Conservation (phyloP, 192 early-diverging fungal species). For the Linnemannia zychae region DNA sequence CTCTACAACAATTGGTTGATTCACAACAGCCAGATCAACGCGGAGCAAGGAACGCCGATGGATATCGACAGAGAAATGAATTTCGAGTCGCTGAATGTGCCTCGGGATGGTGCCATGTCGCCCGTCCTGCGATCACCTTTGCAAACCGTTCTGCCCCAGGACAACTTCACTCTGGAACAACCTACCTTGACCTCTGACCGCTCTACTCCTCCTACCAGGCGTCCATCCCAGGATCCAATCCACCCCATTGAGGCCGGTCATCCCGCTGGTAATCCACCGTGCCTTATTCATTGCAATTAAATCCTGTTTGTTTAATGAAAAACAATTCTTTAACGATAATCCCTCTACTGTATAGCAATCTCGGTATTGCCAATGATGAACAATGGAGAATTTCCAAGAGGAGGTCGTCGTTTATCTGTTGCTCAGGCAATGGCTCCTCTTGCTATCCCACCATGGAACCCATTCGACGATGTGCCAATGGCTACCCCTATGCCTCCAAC, state of each 20-base stretch:
- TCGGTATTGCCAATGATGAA: not conserved
- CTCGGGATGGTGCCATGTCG: not conserved
- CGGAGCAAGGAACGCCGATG: not conserved
- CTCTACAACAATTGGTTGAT: conserved; percentile 48
- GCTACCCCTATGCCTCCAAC: not conserved
- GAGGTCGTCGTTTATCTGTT: not conserved
- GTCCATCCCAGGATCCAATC: conserved; percentile 8
- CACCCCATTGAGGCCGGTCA: conserved; percentile 43
- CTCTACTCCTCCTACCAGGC: not conserved
- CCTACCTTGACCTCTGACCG: not conserved
- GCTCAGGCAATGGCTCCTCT: not conserved
- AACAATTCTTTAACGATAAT: not conserved
- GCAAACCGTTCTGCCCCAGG: not conserved
- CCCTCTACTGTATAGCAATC: not conserved
- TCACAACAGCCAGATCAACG: not conserved
- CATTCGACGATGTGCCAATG: not conserved
- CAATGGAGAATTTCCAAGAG: not conserved
- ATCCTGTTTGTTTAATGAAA: not conserved
- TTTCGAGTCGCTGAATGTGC: conserved; percentile 11
- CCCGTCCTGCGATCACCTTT: not conserved
- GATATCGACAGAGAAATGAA: conserved; percentile 8
- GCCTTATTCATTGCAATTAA: not conserved
- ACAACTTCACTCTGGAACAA: not conserved
- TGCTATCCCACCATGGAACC: not conserved
- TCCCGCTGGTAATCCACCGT: conserved; percentile 16